Evolutionary conservation across 2,329 filamentous ascomycete species (phyloP).

Genomic region (Botrytis hyacinthi): DNA sequence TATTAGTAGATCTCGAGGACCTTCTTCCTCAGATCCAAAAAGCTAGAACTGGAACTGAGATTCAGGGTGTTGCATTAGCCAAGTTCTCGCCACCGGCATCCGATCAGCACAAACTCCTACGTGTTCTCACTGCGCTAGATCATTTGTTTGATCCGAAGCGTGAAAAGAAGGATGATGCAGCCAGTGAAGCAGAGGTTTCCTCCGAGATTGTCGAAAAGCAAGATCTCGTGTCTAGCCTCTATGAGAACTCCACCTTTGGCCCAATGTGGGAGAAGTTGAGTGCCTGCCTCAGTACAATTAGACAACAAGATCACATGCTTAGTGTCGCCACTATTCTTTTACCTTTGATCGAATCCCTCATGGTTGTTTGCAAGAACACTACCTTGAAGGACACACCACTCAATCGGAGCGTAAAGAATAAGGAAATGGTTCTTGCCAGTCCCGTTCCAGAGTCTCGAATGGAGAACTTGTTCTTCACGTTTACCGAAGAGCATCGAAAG

Average conservation of each 20-base stretch:
- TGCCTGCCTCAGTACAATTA: conserved; percentile 81
- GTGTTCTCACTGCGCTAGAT: conserved; percentile 89
- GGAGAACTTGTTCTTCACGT: conserved; percentile 91
- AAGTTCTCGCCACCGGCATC: conserved; percentile 97
- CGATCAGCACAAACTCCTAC: conserved; percentile 92
- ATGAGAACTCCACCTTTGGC: conserved; percentile 86
- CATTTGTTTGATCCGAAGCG: conserved; percentile 89
- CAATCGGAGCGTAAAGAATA: conserved; percentile 44
- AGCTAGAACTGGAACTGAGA: conserved; percentile 85
- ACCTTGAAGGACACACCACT: conserved; percentile 48
- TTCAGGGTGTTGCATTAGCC: conserved; percentile 87
- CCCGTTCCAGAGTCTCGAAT: conserved; percentile 77
- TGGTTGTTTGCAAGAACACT: conserved; percentile 99
- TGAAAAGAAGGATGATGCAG: conserved; percentile 50
- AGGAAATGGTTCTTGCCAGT: conserved; percentile 72
- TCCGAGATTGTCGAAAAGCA: conserved; percentile 65
- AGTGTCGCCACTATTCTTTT: conserved; percentile 95
- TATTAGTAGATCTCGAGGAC: conserved; percentile 79
- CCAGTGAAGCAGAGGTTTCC: conserved; percentile 47
- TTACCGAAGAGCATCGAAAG: conserved; percentile 95
- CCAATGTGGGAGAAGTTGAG: conserved; percentile 91
- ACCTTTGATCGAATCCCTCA: conserved; percentile 90
- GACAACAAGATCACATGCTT: conserved; percentile 89
- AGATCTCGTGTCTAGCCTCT: conserved; percentile 81
- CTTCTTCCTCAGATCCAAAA: conserved; percentile 82